These are phyloP conservation scores for Naegleria lovaniensis DNA, from an alignment of 208 protist species.

Conservation along the genomic window DNA sequence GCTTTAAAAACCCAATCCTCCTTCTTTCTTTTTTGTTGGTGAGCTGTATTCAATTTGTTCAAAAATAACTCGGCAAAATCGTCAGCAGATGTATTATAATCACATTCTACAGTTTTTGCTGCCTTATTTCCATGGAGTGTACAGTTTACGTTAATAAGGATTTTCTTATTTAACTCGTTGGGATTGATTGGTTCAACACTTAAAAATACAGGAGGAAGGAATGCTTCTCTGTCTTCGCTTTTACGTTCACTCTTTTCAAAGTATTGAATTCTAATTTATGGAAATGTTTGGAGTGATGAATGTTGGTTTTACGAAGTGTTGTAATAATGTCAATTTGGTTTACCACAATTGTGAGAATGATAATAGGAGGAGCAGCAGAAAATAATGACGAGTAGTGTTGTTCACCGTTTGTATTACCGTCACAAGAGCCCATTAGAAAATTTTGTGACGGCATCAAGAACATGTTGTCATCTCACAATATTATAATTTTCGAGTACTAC, in stretches of 20 bases:
- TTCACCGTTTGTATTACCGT: too few relatives aligned
- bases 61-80: background rate
- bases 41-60: background rate
- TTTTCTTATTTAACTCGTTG: background rate
- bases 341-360: too few relatives aligned
- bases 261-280: background rate
- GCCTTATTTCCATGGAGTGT: background rate
- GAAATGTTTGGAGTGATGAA: too few relatives aligned
- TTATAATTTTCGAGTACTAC: background rate
- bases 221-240: background rate
- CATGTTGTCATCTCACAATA: too few relatives aligned
- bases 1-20: conserved; percentile 25
- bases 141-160: background rate
- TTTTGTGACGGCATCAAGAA: too few relatives aligned
- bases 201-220: background rate
- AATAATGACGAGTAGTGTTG: too few relatives aligned
- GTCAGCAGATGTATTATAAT: background rate
- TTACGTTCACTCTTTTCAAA: background rate
- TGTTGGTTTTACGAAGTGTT: too few relatives aligned
- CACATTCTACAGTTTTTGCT: background rate
- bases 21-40: background rate
- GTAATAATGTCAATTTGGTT: too few relatives aligned
- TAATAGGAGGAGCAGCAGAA: too few relatives aligned
- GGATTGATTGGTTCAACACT: background rate
- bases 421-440: too few relatives aligned